phyloP scores from a whole-genome alignment of 2,329 filamentous ascomycete species.

The Aureobasidium sp. region DNA sequence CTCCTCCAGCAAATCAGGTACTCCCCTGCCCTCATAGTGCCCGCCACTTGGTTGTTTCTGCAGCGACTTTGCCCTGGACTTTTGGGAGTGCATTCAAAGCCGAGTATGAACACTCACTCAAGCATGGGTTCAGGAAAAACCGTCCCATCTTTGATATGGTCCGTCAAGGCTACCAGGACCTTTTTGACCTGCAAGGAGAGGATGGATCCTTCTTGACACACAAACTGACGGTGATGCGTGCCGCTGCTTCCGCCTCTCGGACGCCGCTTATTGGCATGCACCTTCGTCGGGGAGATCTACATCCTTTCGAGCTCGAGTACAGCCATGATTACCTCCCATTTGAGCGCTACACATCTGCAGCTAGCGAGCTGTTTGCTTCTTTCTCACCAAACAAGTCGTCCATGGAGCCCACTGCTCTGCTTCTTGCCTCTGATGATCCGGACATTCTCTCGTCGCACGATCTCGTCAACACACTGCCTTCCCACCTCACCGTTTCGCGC shows the following conservation, averaged over 20 bases:
- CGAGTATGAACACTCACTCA: slow-evolving; percentile 11
- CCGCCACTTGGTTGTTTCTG: slow-evolving; percentile 64
- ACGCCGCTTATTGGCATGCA: slow-evolving; percentile 62
- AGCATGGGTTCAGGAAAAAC: slow-evolving; percentile 31
- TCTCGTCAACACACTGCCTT: slow-evolving; percentile 37
- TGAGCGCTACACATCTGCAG: slow-evolving; percentile 55
- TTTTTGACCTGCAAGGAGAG: slow-evolving; percentile 60
- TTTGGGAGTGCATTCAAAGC: slow-evolving; percentile 50
- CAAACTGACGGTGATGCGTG: slow-evolving; percentile 49
- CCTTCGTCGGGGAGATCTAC: slow-evolving; percentile 69
- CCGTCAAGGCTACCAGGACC: slow-evolving; percentile 59
- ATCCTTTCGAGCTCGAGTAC: slow-evolving; percentile 74
- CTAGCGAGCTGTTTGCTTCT: slow-evolving; percentile 29
- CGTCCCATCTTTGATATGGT: slow-evolving; percentile 59
- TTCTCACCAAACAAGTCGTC: slow-evolving; percentile 4
- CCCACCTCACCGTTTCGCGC: slow-evolving; percentile 29
- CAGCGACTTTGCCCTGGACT: slow-evolving; percentile 54
- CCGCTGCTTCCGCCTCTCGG: slow-evolving; percentile 35
- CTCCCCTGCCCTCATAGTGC: slow-evolving; percentile 71
- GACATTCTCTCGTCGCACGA: slow-evolving; percentile 61
- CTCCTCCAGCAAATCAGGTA: slow-evolving; percentile 66
- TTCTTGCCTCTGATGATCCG: slow-evolving; percentile 76
- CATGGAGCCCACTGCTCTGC: slow-evolving; percentile 29
- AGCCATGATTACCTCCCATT: slow-evolving; percentile 69
- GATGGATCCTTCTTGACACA: slow-evolving; percentile 57